Conservation (phyloP, 2,329 filamentous ascomycete genomes). For the Pseudogymnoascus destructans region DNA sequence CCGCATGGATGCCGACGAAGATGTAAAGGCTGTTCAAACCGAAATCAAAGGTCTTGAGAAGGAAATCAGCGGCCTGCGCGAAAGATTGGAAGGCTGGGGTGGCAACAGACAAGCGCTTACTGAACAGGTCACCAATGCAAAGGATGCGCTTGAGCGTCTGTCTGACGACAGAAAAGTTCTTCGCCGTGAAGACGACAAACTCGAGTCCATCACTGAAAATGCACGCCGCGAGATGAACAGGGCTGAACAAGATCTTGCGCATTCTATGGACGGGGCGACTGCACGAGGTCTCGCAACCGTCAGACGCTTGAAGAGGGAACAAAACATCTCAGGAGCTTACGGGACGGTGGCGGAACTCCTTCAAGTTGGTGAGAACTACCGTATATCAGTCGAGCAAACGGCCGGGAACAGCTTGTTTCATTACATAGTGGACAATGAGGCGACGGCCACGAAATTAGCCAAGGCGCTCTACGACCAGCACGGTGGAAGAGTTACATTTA, state of each 20-base stretch:
- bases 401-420: slow-evolving; percentile 90
- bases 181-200: slow-evolving; percentile 77
- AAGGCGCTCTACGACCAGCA: slow-evolving; percentile 67
- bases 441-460: slow-evolving; percentile 70
- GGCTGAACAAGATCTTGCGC: slow-evolving; percentile 63
- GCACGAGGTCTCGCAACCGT: slow-evolving; percentile 79
- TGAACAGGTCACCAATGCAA: slow-evolving; percentile 62
- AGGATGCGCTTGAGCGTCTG: slow-evolving; percentile 64
- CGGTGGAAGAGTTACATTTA: slow-evolving; percentile 82
- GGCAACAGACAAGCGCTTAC: slow-evolving; percentile 59
- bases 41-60: slow-evolving; percentile 61
- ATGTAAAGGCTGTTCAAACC: slow-evolving; percentile 57
- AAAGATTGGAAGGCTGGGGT: slow-evolving; percentile 66
- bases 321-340: slow-evolving; percentile 74
- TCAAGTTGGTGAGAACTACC: slow-evolving; percentile 70
- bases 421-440: slow-evolving; percentile 85
- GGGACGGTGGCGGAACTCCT: slow-evolving; percentile 91
- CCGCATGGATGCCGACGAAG: slow-evolving; percentile 70
- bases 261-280: slow-evolving; percentile 82
- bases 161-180: slow-evolving; percentile 79
- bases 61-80: slow-evolving; percentile 56
- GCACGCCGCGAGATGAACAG: slow-evolving; percentile 63
- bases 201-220: slow-evolving; percentile 64
- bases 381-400: slow-evolving; percentile 81
- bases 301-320: slow-evolving; percentile 64